Evolutionary conservation across 2,329 filamentous ascomycete genomes (phyloP), one percentile per base, ranked within the genome.

Genomic region (Didymella pinodella): DNA sequence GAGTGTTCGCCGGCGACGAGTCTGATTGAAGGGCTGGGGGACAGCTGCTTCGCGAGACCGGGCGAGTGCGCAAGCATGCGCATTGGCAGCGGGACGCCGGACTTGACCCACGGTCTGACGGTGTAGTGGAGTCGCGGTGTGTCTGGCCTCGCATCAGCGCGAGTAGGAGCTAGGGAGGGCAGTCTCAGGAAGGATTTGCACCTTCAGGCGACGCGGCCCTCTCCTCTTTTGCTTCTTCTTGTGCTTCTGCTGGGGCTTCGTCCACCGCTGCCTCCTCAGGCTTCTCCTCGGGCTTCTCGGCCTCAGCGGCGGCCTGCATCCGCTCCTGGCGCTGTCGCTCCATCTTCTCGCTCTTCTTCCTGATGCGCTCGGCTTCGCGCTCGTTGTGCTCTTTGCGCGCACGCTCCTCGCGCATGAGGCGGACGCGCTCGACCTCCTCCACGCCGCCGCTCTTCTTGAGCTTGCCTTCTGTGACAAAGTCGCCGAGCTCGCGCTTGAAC

Each of bases 391-490:
- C 93, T 69, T 87, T 89, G 57, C 93, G 84, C 59, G 93, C 92
- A 67, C 86, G 85, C 61, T 98, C 95, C 70, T 99, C 95, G 75
- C 94, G 96, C 34, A 88, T 86, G 73, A 89, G 90, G 48, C 95
- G 85, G 45, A 92, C 83, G 52, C 95, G 85, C 79, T 99, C 95
- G 0, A 93, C 90, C 79, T 99, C 95, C 76, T 98, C 95, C 48
- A 97, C 89, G 0, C 95, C 95, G 40, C 95, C 95, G 14, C 90
- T 93, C 84, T 98, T 98, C 85, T 97, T 98, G 66, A 99, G 81
- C 77, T 91, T 95, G 57, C 92, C 92, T 71, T 97, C 92, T 64
- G 91, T 86, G 1, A 98, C 94, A 73, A 98, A 99, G 31, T 80
- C 85, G 16, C 87, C 86, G 8, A 99, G 85, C 77, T 99, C 95